Evolutionary conservation across 495 filamentous ascomycete genomes (phyloP), one percentile per base, ranked within the genome.

Genomic region (Symbiotaphrina buchneri): DNA sequence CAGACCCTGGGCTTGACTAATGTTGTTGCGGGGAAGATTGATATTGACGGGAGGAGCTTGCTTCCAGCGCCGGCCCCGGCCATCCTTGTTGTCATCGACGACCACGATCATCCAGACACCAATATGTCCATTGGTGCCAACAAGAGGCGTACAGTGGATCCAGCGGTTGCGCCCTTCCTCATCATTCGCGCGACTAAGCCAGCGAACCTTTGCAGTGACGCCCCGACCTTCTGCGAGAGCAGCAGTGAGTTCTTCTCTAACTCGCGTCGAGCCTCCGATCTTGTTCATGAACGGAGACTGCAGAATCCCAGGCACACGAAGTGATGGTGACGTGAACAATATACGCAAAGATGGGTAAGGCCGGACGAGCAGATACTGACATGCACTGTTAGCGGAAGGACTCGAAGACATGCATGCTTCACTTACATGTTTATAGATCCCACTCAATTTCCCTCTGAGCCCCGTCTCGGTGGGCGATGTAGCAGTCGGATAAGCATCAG

Each of bases 21-120:
- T n/a, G n/a, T n/a, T n/a, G 5, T 15, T 10, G n/a, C 30, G 5
- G 33, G 11, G 17, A 30, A 3, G n/a, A 18, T 3, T 21, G 24
- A 30, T 6, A 4, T 32, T 10, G n/a, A 38, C 35, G 16, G 35
- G 33, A 10, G 35, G 34, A 18, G 34, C 34, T 21, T 36, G 33
- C 7, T 18, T 15, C 30, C 33, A 24, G 13, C 11, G n/a, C 18
- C 16, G 2, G 6, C 6, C 14, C 11, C 8, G n/a, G 4, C 11
- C 33, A 10, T 35, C 30, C 6, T 15, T 31, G 33, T 61, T 56
- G 18, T 48, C 47, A 32, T 71, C 66, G 0, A 72, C 59, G 40
- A 74, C 55, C 0, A 72, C 58, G 11, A 74, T 53, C 63, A 75
- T 68, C 67, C 65, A 72, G 0, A 71, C 67, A 30, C 69, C 70